These are phyloP conservation scores for Tetradesmus obliquus DNA, from an alignment of 139 green algal species.

Conservation along the genomic window DNA sequence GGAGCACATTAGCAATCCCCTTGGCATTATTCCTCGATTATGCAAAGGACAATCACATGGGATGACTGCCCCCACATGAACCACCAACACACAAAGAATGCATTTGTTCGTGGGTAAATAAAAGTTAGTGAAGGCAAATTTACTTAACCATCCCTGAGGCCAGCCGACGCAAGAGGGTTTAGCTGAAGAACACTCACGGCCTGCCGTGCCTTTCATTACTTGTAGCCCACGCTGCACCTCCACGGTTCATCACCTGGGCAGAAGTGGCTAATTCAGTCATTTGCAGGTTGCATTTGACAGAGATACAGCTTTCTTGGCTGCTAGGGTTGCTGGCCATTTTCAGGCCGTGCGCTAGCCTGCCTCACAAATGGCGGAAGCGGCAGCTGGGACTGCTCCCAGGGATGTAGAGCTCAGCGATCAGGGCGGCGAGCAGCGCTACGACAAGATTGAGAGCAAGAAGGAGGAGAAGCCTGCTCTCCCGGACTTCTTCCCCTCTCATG, in stretches of 20 bases:
- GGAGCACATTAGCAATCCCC: too few species aligned
- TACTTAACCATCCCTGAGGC: background rate
- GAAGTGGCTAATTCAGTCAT: background rate
- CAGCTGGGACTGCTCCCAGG: background rate
- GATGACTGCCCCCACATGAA: background rate
- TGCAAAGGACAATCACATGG: background rate
- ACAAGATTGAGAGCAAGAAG: conserved; percentile 15
- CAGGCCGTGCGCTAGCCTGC: background rate
- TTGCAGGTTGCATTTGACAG: background rate
- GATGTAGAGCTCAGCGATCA: conserved; percentile 41
- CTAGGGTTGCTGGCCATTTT: background rate
- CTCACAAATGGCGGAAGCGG: background rate
- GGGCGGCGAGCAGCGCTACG: background rate
- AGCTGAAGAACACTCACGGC: background rate
- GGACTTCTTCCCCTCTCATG: conserved; percentile 36
- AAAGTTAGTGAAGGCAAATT: background rate
- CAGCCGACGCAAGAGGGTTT: background rate
- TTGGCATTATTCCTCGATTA: background rate
- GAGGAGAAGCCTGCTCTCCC: conserved; percentile 14
- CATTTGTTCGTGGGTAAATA: background rate
- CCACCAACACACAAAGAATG: background rate
- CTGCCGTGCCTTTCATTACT: background rate
- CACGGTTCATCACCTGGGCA: background rate
- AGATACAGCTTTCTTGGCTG: background rate
- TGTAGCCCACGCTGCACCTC: background rate